These are phyloP conservation scores for Wallacemonas sp. DNA, from an alignment of 208 protist genomes.

Conservation along the genomic window DNA sequence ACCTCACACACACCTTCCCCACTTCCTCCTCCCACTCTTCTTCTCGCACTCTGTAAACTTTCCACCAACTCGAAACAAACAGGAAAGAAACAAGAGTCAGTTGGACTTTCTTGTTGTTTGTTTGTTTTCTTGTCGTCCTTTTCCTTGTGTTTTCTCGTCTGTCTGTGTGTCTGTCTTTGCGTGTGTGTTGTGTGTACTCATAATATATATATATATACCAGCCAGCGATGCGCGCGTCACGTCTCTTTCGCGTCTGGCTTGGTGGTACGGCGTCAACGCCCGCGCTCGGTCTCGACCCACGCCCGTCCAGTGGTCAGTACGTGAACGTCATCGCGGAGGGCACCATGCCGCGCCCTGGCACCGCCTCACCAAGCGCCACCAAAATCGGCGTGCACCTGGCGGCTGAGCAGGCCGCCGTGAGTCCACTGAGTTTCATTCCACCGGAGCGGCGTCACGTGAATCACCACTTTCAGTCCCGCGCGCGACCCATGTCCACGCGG, in stretches of 20 bases:
- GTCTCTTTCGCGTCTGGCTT: constrained; percentile 49
- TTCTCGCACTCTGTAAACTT: too few relatives aligned
- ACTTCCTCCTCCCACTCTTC: too few relatives aligned
- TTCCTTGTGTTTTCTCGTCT: background rate
- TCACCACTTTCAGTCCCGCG: constrained; percentile 13
- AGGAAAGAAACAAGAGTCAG: background rate
- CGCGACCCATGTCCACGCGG: constrained; percentile 33
- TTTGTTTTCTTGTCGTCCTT: background rate
- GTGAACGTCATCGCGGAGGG: constrained; percentile 75
- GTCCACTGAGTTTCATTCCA: constrained; percentile 8
- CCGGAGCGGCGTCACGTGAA: constrained; percentile 9
- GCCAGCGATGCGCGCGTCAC: constrained; percentile 18
- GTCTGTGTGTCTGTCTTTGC: background rate
- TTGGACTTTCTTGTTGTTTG: too few relatives aligned
- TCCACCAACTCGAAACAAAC: too few relatives aligned
- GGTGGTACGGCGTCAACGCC: constrained; percentile 56
- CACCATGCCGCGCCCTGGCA: constrained; percentile 30
- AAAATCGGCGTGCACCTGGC: constrained; percentile 23
- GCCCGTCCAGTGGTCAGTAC: constrained; percentile 50
- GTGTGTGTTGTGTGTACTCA: background rate
- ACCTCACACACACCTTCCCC: too few relatives aligned
- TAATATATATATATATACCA: too few relatives aligned
- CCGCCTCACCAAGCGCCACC: background rate
- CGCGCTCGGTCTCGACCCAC: constrained; percentile 63
- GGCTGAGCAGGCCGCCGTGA: constrained; percentile 19